phyloP scores from a whole-genome alignment of 2,329 filamentous ascomycete genomes.

The Colletotrichum sp. region DNA sequence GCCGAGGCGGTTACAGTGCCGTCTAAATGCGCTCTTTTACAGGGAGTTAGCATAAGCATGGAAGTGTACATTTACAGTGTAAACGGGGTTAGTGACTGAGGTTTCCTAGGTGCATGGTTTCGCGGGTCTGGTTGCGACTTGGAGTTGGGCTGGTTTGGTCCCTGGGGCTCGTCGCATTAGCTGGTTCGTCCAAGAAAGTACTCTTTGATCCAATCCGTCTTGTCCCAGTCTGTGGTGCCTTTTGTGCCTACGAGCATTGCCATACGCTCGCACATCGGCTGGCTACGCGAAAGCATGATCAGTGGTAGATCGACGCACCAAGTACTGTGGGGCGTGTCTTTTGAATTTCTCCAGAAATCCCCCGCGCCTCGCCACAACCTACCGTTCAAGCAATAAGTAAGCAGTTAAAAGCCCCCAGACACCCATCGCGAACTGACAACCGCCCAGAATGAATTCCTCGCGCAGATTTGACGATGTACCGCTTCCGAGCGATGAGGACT shows the following conservation, averaged over 20 bases:
- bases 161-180: conserved; percentile 10
- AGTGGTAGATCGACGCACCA: not conserved
- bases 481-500: not conserved
- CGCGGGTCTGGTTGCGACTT: not conserved
- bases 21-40: conserved; percentile 61
- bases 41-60: not conserved
- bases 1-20: conserved; percentile 91
- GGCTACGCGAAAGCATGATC: not conserved
- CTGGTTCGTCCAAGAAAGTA: not conserved
- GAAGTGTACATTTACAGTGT: conserved; percentile 12
- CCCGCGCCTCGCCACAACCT: not conserved
- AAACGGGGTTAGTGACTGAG: not conserved
- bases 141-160: conserved; percentile 11
- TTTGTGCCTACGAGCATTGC: not conserved
- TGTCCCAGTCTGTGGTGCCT: not conserved
- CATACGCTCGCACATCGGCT: not conserved
- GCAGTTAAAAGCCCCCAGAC: not conserved
- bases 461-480: not conserved
- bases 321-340: not conserved
- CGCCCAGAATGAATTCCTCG: not conserved
- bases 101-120: not conserved
- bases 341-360: not conserved
- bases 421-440: not conserved
- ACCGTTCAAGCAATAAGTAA: not conserved
- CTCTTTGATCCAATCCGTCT: not conserved